Conservation (phyloP, 1,284 basidiomycete genomes). For the Sanguinoderma infundibulare region DNA sequence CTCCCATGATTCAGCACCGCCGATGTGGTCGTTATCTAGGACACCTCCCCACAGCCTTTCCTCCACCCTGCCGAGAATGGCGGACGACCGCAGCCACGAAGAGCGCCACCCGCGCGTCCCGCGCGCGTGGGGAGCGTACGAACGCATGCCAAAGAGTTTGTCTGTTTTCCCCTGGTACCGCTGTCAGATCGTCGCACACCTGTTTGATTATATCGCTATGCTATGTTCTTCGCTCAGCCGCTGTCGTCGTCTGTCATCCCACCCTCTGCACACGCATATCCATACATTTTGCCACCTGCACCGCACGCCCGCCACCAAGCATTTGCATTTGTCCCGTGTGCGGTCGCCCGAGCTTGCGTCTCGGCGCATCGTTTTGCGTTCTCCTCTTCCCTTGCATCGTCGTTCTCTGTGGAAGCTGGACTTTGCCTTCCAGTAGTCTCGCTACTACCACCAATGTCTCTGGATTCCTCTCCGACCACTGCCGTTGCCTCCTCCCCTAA, state of each 20-base stretch:
- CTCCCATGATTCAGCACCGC: not conserved
- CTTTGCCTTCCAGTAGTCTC: not conserved
- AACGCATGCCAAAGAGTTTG: not conserved
- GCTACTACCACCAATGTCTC: constrained; percentile 2
- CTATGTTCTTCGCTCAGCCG: constrained; percentile 19
- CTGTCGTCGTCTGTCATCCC: constrained; percentile 19
- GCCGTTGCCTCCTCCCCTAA: constrained; percentile 9
- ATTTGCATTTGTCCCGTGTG: too few relatives aligned
- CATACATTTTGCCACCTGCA: not conserved
- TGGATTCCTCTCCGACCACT: not conserved
- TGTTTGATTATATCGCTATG: constrained; percentile 26
- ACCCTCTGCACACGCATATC: constrained; percentile 5
- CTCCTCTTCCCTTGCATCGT: not conserved
- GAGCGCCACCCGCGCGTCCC: not conserved
- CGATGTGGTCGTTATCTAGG: not conserved
- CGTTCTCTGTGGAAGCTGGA: constrained; percentile 4
- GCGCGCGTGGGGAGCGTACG: not conserved
- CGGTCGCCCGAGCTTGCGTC: not conserved
- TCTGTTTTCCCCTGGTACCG: not conserved
- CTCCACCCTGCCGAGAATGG: not conserved
- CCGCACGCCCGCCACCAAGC: not conserved
- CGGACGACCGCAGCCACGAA: not conserved
- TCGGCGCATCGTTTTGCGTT: not conserved
- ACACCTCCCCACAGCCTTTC: not conserved
- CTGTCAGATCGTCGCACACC: constrained; percentile 4